Conservation (phyloP, 139 green algal species). For the Coelastrella sp. region DNA sequence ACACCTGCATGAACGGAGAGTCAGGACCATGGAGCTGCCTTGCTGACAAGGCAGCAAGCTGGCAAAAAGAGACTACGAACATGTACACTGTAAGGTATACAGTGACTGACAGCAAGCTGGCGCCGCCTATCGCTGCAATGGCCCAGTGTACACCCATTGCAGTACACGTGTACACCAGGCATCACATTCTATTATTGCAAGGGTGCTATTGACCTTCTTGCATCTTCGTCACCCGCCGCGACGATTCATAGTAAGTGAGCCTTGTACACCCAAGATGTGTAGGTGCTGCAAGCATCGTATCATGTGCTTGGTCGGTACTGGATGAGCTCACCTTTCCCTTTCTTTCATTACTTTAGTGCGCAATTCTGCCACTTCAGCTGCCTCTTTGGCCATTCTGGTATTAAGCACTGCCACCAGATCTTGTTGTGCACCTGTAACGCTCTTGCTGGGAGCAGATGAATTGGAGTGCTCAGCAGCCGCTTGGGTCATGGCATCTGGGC, state of each 20-base stretch:
- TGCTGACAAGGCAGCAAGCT: too few relatives aligned
- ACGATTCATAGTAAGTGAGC: too few relatives aligned
- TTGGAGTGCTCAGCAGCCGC: too few relatives aligned
- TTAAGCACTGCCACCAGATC: slow-evolving; percentile 33
- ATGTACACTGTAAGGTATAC: too few relatives aligned
- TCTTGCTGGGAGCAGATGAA: background rate
- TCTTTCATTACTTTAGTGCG: slow-evolving; percentile 58
- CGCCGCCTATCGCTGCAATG: too few relatives aligned
- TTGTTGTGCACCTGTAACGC: background rate
- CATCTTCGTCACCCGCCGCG: background rate
- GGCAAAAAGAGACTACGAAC: background rate
- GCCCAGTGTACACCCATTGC: too few relatives aligned
- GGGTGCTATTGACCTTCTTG: background rate
- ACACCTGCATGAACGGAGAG: slow-evolving; percentile 39
- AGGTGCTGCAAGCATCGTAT: too few relatives aligned
- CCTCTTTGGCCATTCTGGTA: slow-evolving; percentile 50
- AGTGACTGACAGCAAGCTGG: too few relatives aligned
- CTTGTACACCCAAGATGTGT: too few relatives aligned
- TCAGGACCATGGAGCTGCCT: too few relatives aligned
- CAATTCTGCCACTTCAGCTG: slow-evolving; percentile 63
- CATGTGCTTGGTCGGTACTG: background rate
- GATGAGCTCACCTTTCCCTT: slow-evolving; percentile 42
- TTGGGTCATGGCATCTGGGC: slow-evolving; percentile 9
- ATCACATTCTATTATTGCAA: too few relatives aligned
- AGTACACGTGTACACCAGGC: too few relatives aligned